A percentile compares a stretch with the other conserved stretches of the same genome.
These are phyloP conservation scores for Plantago major DNA, from an alignment of 257 asterid species.

Conservation along the genomic window DNA sequence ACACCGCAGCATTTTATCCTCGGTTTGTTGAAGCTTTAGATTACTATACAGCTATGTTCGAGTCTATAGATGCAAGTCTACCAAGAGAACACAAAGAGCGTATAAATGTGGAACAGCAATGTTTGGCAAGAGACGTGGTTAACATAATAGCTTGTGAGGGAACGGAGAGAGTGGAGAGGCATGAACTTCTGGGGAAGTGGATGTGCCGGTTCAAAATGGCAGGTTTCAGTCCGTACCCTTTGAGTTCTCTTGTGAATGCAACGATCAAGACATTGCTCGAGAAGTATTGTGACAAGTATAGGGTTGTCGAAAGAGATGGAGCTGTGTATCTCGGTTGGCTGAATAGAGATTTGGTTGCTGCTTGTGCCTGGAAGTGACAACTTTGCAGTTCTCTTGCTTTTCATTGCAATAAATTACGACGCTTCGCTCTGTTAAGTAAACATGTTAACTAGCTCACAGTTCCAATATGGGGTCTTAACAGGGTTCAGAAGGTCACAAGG, in stretches of 20 bases:
- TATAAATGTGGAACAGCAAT: slow-evolving; percentile 77
- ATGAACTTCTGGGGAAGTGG: slow-evolving; percentile 80
- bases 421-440: no score
- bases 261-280: slow-evolving; percentile 59
- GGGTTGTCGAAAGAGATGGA: slow-evolving; percentile 78
- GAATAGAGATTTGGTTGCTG: slow-evolving; percentile 79
- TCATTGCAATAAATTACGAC: neutral
- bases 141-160: slow-evolving; percentile 86
- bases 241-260: slow-evolving; percentile 64
- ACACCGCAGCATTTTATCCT: slow-evolving; percentile 76
- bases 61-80: slow-evolving; percentile 70
- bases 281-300: slow-evolving; percentile 49
- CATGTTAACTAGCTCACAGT: no score
- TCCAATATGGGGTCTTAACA: no score
- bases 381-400: neutral
- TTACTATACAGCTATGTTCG: slow-evolving; percentile 76
- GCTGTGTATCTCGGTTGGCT: slow-evolving; percentile 93
- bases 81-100: slow-evolving; percentile 62
- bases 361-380: slow-evolving; percentile 84
- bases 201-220: slow-evolving; percentile 74
- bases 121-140: slow-evolving; percentile 74
- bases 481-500: no score
- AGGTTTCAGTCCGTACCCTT: slow-evolving; percentile 63
- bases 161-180: slow-evolving; percentile 70
- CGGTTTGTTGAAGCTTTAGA: slow-evolving; percentile 72